Conservation (phyloP, 495 filamentous ascomycete species). For the Bacidia gigantensis region DNA sequence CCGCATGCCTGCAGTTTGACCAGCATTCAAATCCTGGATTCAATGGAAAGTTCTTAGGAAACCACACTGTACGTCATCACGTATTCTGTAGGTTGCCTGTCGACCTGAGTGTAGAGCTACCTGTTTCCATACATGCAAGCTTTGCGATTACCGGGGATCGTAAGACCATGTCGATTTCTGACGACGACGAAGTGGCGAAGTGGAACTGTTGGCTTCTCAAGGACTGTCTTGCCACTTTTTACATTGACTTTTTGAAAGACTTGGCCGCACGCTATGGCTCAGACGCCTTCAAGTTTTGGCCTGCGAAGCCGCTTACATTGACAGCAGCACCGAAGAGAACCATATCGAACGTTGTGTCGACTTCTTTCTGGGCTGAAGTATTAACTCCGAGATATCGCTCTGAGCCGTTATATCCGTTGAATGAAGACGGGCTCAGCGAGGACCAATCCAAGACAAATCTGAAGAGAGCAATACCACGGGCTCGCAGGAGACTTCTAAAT, state of each 20-base stretch:
- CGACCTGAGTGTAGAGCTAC: constrained; percentile 19
- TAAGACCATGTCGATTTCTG: constrained; percentile 19
- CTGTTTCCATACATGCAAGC: constrained; percentile 21
- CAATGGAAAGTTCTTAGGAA: neutral
- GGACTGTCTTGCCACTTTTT: constrained; percentile 21
- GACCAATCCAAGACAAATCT: neutral
- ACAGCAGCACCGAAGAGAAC: neutral
- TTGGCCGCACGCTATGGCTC: constrained; percentile 16
- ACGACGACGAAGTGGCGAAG: constrained; percentile 10
- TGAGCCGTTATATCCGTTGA: constrained; percentile 13
- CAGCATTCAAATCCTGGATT: neutral
- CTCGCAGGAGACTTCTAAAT: neutral
- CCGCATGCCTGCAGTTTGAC: constrained; percentile 13
- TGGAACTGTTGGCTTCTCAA: constrained; percentile 32
- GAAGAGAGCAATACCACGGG: neutral
- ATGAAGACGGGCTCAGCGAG: neutral
- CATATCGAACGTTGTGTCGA: constrained; percentile 10
- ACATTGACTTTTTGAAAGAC: constrained; percentile 22
- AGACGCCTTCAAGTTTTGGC: constrained; percentile 26
- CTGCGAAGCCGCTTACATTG: constrained; percentile 5
- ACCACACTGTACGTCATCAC: constrained; percentile 6
- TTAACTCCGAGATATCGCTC: neutral
- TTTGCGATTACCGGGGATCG: constrained; percentile 27
- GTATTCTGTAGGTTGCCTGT: constrained; percentile 26
- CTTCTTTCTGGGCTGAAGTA: constrained; percentile 11